Conservation (phyloP, 2,329 filamentous ascomycete species). For the Cladobotryum mycophilum region DNA sequence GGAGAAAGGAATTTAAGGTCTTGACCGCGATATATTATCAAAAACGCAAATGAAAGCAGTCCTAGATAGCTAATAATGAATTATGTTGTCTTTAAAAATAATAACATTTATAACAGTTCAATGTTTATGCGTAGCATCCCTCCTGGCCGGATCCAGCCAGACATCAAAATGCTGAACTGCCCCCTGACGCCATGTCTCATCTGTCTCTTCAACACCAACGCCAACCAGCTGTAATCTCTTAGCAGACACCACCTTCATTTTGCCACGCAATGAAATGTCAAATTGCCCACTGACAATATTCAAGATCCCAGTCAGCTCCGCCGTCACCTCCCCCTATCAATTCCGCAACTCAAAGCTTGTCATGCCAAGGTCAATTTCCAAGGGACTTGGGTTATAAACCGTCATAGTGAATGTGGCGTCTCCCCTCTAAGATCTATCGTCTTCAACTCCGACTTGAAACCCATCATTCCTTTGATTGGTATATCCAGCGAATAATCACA, state of each 20-base stretch:
- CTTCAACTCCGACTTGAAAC: slow-evolving; percentile 18
- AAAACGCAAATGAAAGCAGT: too few relatives aligned
- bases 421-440: slow-evolving; percentile 14
- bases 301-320: slow-evolving; percentile 23
- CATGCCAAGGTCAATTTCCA: slow-evolving; percentile 26
- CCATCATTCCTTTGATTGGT: slow-evolving; percentile 21
- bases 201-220: too few relatives aligned
- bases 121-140: too few relatives aligned
- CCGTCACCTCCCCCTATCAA: slow-evolving; percentile 19
- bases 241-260: background rate
- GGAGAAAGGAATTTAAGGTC: too few relatives aligned
- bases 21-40: too few relatives aligned
- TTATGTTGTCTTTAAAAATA: too few relatives aligned
- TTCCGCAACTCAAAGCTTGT: slow-evolving; percentile 27
- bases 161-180: too few relatives aligned
- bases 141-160: too few relatives aligned
- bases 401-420: slow-evolving; percentile 17
- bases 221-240: too few relatives aligned
- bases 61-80: too few relatives aligned
- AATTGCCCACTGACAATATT: slow-evolving; percentile 22
- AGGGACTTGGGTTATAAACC: slow-evolving; percentile 24
- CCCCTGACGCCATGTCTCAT: too few relatives aligned
- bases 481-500: slow-evolving; percentile 24
- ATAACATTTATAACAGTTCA: too few relatives aligned
- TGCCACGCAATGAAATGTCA: slow-evolving; percentile 24